Percentiles rank a stretch among this genome's conserved stretches.
These are phyloP conservation scores for Lichtheimia ornata DNA, from an alignment of 371 early-diverging fungal species.

Conservation along the genomic window DNA sequence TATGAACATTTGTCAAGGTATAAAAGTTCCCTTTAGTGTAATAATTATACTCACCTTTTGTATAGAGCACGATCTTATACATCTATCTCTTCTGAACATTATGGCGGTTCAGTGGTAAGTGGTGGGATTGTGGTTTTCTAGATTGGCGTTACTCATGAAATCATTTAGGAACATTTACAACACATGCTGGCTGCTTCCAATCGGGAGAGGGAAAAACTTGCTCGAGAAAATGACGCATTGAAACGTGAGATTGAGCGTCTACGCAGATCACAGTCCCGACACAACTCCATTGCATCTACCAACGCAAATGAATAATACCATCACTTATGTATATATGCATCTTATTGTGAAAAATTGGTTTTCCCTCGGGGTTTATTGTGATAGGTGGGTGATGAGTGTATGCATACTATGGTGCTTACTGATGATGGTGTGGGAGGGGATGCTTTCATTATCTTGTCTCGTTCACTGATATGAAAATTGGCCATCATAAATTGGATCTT, in stretches of 20 bases:
- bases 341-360: no score
- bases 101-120: not conserved
- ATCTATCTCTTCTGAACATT: conserved; percentile 5
- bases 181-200: conserved; percentile 40
- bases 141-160: not conserved
- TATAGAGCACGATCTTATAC: conserved; percentile 1
- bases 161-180: conserved; percentile 31
- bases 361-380: not conserved
- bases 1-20: not conserved
- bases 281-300: not conserved
- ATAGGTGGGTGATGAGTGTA: no score
- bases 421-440: no score
- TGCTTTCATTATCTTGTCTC: no score
- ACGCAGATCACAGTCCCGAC: conserved; percentile 3
- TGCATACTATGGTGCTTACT: no score
- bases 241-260: conserved; percentile 45
- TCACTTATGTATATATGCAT: not conserved
- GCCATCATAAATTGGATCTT: no score
- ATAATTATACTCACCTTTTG: not conserved
- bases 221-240: conserved; percentile 53
- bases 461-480: no score
- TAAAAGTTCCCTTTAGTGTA: not conserved
- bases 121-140: not conserved
- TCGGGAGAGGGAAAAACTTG: conserved; percentile 53
- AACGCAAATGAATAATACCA: conserved; percentile 2